These are phyloP conservation scores for Lactarius vividus DNA, from an alignment of 768 basidiomycete species.

Conservation along the genomic window DNA sequence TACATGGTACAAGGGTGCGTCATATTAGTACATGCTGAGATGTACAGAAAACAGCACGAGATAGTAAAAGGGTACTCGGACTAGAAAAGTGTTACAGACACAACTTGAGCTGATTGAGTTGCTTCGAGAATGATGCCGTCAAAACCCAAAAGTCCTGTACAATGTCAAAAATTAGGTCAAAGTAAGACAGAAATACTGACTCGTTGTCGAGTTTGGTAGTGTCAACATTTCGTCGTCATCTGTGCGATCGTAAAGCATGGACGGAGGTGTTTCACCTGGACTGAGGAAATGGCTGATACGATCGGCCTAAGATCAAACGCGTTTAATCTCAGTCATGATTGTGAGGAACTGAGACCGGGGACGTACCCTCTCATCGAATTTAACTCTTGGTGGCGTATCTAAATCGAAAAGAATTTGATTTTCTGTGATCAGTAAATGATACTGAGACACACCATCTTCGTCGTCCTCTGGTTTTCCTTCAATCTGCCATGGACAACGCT, in stretches of 20 bases:
- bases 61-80: background rate
- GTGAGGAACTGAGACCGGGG: background rate
- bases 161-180: constrained; percentile 22
- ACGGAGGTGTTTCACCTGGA: constrained; percentile 70
- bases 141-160: constrained; percentile 62
- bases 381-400: constrained; percentile 76
- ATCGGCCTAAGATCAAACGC: constrained; percentile 55
- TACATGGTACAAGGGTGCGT: constrained; percentile 10
- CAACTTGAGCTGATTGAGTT: constrained; percentile 73
- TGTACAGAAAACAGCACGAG: background rate
- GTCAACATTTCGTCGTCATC: constrained; percentile 72
- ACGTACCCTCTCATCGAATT: constrained; percentile 65
- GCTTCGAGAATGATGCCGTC: constrained; percentile 81
- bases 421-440: constrained; percentile 7
- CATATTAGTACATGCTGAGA: constrained; percentile 7
- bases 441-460: constrained; percentile 58
- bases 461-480: constrained; percentile 78
- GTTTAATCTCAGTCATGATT: background rate
- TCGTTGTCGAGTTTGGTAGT: constrained; percentile 62
- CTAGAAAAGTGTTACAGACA: constrained; percentile 67
- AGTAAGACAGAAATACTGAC: constrained; percentile 43
- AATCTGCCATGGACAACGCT: constrained; percentile 89
- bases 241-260: constrained; percentile 77
- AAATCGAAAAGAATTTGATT: constrained; percentile 8
- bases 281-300: constrained; percentile 75